These are phyloP conservation scores for Cronartium quercuum DNA, from an alignment of 1,284 basidiomycete genomes.

Conservation along the genomic window DNA sequence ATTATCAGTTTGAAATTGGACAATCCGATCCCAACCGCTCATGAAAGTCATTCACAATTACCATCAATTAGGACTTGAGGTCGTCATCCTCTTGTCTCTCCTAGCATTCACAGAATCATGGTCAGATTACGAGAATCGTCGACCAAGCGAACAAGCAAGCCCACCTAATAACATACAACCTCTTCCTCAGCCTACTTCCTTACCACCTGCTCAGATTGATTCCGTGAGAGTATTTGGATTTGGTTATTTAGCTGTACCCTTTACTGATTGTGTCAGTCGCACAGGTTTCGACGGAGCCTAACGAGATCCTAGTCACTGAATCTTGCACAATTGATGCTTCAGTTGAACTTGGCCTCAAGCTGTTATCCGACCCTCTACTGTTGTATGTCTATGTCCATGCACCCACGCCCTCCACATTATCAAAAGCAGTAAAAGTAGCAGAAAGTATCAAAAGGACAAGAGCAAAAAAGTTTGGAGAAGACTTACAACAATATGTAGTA, in stretches of 20 bases:
- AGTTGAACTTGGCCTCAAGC: slow-evolving; percentile 1
- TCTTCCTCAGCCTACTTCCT: background rate
- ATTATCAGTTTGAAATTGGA: background rate
- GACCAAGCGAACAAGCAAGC: background rate
- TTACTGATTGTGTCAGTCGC: background rate
- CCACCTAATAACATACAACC: background rate
- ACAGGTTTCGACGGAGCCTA: background rate
- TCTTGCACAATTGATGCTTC: background rate
- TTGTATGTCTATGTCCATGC: slow-evolving; percentile 20
- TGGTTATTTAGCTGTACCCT: background rate
- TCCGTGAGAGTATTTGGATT: background rate
- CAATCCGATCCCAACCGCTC: background rate
- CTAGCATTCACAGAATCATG: slow-evolving; percentile 14
- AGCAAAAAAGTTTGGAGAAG: background rate
- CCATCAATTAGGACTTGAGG: slow-evolving; percentile 15
- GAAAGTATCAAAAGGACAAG: slow-evolving; percentile 19
- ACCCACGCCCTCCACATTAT: background rate
- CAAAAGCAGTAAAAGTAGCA: background rate
- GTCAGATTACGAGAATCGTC: background rate
- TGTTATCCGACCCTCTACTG: slow-evolving; percentile 27
- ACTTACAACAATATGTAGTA: slow-evolving; percentile 25
- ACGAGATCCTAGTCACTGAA: slow-evolving; percentile 8
- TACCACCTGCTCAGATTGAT: background rate
- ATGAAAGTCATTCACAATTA: background rate
- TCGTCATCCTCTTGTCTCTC: slow-evolving; percentile 17